Base-by-base conservation (phyloP, 768 basidiomycete genomes). In the Mycena capillaripes region DNA sequence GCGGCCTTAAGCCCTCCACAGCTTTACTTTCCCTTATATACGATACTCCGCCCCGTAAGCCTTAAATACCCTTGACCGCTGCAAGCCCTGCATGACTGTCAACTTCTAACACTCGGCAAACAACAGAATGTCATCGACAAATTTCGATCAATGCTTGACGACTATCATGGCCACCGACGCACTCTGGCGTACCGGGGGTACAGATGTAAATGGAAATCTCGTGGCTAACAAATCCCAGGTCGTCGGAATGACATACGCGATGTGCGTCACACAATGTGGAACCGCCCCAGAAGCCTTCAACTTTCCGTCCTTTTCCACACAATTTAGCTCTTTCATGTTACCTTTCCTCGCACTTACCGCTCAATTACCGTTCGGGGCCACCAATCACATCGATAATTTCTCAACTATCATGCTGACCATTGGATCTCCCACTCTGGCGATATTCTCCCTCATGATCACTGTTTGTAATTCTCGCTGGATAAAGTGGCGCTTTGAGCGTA, bases 371-470 rank as follows among this genome's bases (percentile, higher is more conserved):
- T 70, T 70, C 34, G 62, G 62, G 2, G 69, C 61, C 25, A 12
- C 32, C 21, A 57, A 32, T 42, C 21, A 42, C 12, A 9, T 53
- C 52, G 50, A 55, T 19, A 55, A 56, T 34, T 25, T 66, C 11
- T 12, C 40, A 4, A 23, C 32, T 6, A 40, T 66, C 23, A 16
- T 57, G 21, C 8, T 66, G 23, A 44, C 30, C 30, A 30, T 60
- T 23, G 66, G 69, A 1, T 70, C 53, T 5, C 69, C 69, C n/a
- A 57, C 69, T 11, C 53, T 70, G 6, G 69, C 69, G 3, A 46
- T 58, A 2, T 70, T 64, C 36, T 70, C 69, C 27, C 40, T 70
- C 2, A 25, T 53, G 11, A 48, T 70, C 46, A 70, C 69, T 5
- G 50, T 64, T 14, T 62, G 64, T n/a, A 70, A 70, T 30, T 50